Conservation (phyloP, 441 rosid species). For the Pelargonium fulgidum region DNA sequence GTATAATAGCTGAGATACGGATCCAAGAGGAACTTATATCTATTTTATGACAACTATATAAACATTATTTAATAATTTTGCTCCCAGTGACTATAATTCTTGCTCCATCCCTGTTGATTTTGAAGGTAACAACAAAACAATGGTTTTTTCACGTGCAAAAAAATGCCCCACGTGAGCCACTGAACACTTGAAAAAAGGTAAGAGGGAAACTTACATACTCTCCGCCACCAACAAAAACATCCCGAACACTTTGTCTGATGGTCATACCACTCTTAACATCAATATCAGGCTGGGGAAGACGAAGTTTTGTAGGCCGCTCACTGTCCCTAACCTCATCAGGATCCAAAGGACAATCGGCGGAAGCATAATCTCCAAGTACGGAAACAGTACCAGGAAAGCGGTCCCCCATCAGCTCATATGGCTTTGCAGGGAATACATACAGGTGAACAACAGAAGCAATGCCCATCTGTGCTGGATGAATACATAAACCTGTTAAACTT, state of each 20-base stretch:
- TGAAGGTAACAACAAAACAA: background rate
- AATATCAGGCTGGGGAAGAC: constrained; percentile 76
- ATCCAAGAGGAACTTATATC: no score
- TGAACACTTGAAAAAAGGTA: background rate
- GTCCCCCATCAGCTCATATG: constrained; percentile 90
- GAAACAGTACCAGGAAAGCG: constrained; percentile 67
- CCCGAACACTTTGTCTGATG: constrained; percentile 85
- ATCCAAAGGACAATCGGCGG: constrained; percentile 86
- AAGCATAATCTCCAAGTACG: constrained; percentile 95
- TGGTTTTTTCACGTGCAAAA: background rate
- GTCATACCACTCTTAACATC: constrained; percentile 80
- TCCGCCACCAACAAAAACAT: constrained; percentile 89
- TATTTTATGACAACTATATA: no score
- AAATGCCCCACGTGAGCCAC: background rate
- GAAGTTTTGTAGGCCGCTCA: constrained; percentile 92
- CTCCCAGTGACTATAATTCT: no score
- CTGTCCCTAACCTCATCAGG: constrained; percentile 98
- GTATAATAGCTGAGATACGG: no score
- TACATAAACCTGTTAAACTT: constrained; percentile 23
- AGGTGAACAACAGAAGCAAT: constrained; percentile 95
- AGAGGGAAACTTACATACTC: constrained; percentile 66
- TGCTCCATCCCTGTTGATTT: no score
- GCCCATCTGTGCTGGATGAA: constrained; percentile 94
- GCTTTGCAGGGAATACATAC: constrained; percentile 89
- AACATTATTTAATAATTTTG: no score